These are phyloP conservation scores for Tritrichomonas foetus DNA, from an alignment of 208 protist genomes.

Conservation along the genomic window DNA sequence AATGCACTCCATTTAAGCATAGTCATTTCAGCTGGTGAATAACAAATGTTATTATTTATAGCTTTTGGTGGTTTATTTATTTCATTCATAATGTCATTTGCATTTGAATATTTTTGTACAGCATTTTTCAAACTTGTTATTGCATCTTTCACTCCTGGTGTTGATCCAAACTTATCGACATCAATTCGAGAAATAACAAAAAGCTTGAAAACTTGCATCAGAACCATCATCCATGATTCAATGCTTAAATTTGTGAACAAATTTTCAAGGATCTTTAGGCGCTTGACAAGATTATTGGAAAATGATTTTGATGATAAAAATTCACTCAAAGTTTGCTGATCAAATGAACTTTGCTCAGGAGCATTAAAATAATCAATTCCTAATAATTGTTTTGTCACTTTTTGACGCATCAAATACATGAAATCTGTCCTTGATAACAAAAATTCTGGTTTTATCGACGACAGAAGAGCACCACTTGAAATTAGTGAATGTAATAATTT, in stretches of 20 bases:
- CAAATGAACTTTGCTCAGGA: neutral
- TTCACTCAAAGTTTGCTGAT: neutral
- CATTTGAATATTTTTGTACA: neutral
- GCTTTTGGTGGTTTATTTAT: neutral
- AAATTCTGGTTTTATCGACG: neutral
- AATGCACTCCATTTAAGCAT: neutral
- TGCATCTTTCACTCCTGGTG: neutral
- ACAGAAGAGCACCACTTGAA: neutral
- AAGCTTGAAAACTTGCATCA: neutral
- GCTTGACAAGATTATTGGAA: neutral
- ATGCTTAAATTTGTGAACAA: neutral
- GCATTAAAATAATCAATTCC: slow-evolving; percentile 37
- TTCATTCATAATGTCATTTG: neutral
- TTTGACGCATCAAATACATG: neutral
- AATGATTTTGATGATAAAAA: neutral
- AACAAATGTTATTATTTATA: neutral
- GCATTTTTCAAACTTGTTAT: neutral
- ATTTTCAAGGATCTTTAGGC: neutral
- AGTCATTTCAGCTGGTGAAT: neutral
- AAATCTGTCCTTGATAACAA: neutral
- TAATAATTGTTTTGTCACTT: neutral
- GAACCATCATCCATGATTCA: neutral
- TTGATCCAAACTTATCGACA: neutral
- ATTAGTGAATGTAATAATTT: neutral
- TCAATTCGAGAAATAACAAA: neutral